Evolutionary conservation across 495 filamentous ascomycete genomes (phyloP).

Genomic region (Durotheca rogersii): DNA sequence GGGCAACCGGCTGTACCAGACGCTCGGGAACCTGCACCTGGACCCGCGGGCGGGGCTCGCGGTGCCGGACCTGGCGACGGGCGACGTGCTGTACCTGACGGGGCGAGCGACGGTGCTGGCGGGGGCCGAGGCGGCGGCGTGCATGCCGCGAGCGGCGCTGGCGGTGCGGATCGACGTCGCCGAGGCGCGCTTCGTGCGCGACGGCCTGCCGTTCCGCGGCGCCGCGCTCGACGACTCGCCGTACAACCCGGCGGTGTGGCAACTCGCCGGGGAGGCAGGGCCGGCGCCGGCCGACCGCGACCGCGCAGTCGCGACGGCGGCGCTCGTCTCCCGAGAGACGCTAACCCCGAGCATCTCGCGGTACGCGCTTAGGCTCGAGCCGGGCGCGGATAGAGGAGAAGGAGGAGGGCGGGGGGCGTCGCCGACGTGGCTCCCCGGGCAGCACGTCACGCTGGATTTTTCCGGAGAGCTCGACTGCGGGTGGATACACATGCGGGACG

Average conservation of each 20-base stretch:
- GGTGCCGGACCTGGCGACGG: slow-evolving; percentile 70
- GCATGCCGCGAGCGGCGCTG: slow-evolving; percentile 69
- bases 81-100: slow-evolving; percentile 68
- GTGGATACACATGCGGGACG: slow-evolving; percentile 78
- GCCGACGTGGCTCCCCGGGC: slow-evolving; percentile 60
- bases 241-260: slow-evolving; percentile 58
- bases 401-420: neutral
- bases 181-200: slow-evolving; percentile 60
- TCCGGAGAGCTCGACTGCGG: slow-evolving; percentile 63
- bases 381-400: too few relatives aligned
- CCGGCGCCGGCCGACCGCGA: neutral
- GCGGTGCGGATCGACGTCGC: slow-evolving; percentile 65
- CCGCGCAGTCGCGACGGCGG: slow-evolving; percentile 43
- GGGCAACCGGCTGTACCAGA: slow-evolving; percentile 80
- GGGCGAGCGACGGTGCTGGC: slow-evolving; percentile 64
- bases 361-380: slow-evolving; percentile 60
- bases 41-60: slow-evolving; percentile 64
- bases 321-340: slow-evolving; percentile 51
- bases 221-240: slow-evolving; percentile 57
- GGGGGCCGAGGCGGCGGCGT: slow-evolving; percentile 55
- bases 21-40: slow-evolving; percentile 69
- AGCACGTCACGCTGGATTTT: slow-evolving; percentile 75
- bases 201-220: slow-evolving; percentile 68
- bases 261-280: slow-evolving; percentile 32
- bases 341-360: slow-evolving; percentile 65